A percentile compares a stretch with the other conserved stretches of the same genome.
Conservation (phyloP, 345 rosid species). For the Sonneratia alba region DNA sequence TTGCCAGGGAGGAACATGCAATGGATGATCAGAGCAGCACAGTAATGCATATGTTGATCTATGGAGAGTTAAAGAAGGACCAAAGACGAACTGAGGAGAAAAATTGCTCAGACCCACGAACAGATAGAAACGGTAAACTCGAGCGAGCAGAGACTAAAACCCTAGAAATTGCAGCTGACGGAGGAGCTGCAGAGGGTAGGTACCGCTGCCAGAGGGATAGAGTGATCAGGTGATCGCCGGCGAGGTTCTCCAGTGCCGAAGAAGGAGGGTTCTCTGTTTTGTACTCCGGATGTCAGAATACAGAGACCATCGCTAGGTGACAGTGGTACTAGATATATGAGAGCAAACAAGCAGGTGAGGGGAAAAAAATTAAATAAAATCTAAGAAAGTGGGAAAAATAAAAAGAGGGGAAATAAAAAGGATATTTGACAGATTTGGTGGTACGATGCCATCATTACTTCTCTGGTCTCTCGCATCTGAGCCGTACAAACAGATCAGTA, state of each 20-base stretch:
- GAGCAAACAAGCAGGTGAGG: neutral
- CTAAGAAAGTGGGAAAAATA: neutral
- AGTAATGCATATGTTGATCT: neutral
- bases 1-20: neutral
- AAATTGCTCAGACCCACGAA: neutral
- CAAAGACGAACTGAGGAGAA: neutral
- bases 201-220: neutral
- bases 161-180: conserved; percentile 4
- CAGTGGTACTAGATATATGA: neutral
- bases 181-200: neutral
- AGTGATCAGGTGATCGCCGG: conserved; percentile 3
- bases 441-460: neutral
- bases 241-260: neutral
- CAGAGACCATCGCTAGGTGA: neutral
- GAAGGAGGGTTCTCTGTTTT: neutral
- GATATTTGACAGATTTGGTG: neutral
- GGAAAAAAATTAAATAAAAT: neutral
- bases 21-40: conserved; percentile 1
- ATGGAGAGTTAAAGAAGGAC: neutral
- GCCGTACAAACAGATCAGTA: neutral
- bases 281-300: neutral
- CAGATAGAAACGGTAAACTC: conserved; percentile 1
- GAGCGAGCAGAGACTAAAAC: neutral
- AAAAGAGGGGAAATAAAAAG: too few relatives aligned
- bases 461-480: neutral